Evolutionary conservation across 345 rosid genomes (phyloP).

Genomic region (Microcos paniculata): DNA sequence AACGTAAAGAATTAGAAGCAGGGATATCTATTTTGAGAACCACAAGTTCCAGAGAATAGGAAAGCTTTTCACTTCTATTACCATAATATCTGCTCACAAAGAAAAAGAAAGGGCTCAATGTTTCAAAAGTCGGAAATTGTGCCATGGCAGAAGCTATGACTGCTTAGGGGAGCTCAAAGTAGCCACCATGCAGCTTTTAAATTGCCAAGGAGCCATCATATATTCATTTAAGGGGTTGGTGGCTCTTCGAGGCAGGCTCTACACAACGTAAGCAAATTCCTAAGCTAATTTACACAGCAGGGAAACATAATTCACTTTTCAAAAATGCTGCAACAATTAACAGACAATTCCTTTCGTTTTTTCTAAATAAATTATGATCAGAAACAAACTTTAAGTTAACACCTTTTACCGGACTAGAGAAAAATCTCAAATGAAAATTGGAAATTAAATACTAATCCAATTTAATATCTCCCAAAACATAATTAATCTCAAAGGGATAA

Average conservation of each 20-base stretch:
- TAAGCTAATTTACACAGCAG: neutral
- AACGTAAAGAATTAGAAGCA: neutral
- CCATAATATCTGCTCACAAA: too few species aligned
- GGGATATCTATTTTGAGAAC: neutral
- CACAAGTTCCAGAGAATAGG: neutral
- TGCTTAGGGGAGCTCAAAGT: too few species aligned
- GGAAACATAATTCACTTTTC: neutral
- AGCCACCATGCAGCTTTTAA: too few species aligned
- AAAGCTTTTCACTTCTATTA: neutral
- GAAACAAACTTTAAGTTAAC: neutral
- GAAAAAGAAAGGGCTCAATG: too few species aligned
- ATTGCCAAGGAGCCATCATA: too few species aligned
- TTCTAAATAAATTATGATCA: neutral
- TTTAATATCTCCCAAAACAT: neutral
- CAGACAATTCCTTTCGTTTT: neutral
- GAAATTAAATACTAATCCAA: neutral
- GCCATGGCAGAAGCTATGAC: too few species aligned
- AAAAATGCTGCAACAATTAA: neutral
- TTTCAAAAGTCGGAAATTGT: too few species aligned
- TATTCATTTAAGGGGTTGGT: too few species aligned
- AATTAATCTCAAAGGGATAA: too few species aligned
- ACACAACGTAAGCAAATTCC: neutral
- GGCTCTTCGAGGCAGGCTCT: too few species aligned
- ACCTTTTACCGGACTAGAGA: neutral
- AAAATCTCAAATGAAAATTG: neutral